Base-by-base conservation (phyloP, 2,329 filamentous ascomycete species). In the Camillea tinctor region DNA sequence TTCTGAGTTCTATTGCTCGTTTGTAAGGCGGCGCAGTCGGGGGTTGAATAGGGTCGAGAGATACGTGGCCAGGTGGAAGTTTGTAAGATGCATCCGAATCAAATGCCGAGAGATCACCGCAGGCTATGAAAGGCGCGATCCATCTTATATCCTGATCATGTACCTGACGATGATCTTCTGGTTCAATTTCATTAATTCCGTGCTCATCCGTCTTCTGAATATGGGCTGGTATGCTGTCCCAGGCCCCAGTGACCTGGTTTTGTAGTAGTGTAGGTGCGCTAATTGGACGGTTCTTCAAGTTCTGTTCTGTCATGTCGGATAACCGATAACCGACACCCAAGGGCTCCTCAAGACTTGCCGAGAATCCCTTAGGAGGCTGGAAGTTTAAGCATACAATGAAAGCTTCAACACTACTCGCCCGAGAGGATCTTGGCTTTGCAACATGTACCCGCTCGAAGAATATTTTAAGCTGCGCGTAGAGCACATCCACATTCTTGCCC, bases 51-150 rank as follows among this genome's bases (percentile, higher is more conserved):
- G 95, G 95, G 73, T 97, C 93, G 54, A 98, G 83, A 67, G 90
- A 93, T 56, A 96, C 85, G 71, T 96, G 86, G 66, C 93, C 90
- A 61, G 93, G 90, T 0, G 95, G 93, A 19, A 99, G 81, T 66
- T 90, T 86, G 76, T 98, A 97, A 4, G 93, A 95, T 3, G 95
- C 94, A 80, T 99, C 95, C 0, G 94, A 93, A 78, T 99, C 95
- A 78, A 93, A 99, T 11, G 92, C 88, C 22, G 93, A 96, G 56
- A 99, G 82, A 76, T 99, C 95, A 52, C 95, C 95, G 74, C 95
- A 99, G n/a, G 95, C 93, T 69, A 99, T 85, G 73, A 99, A 99
- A 0, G 94, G 93, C 3, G 93, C 93, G 68, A 98, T 94, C 93
- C 94, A 98, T 55, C 89, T 80, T 26, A 81, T 75, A 61, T 86